A percentile compares a stretch with the other conserved stretches of the same genome.
Conservation (phyloP, 352 stramenopile genomes). For the Phytophthora pseudosyringae region DNA sequence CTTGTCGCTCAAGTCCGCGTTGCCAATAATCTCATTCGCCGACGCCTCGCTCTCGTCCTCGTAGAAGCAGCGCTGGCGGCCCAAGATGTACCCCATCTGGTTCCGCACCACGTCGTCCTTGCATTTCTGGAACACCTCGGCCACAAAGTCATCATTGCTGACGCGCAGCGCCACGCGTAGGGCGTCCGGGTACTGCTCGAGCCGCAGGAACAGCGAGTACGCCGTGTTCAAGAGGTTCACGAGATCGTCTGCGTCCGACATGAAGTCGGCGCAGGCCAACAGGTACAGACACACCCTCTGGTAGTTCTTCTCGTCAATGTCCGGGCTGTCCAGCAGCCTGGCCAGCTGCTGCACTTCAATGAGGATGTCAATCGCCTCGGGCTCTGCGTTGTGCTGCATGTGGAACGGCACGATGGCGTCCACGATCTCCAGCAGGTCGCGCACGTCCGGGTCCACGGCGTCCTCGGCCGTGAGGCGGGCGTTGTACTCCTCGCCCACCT, state of each 20-base stretch:
- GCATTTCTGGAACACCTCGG: constrained; percentile 82
- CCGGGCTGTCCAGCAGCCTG: constrained; percentile 92
- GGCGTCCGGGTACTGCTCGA: constrained; percentile 96
- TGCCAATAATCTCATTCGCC: constrained; percentile 96
- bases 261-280: constrained; percentile 97
- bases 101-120: constrained; percentile 69
- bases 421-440: constrained; percentile 96
- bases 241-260: constrained; percentile 98
- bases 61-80: constrained; percentile 93
- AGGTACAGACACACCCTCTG: constrained; percentile 98
- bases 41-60: constrained; percentile 93
- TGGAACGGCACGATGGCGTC: constrained; percentile 99
- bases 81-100: constrained; percentile 98
- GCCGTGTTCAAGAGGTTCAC: constrained; percentile 91
- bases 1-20: constrained; percentile 96
- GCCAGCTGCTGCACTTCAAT: constrained; percentile 98
- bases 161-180: constrained; percentile 97
- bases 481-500: constrained; percentile 96
- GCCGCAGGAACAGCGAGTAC: constrained; percentile 95
- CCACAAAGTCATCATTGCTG: constrained; percentile 78
- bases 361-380: constrained; percentile 99
- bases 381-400: constrained; percentile 99
- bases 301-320: constrained; percentile 99
- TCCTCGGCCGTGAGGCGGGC: constrained; percentile 67
- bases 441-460: constrained; percentile 69